Evolutionary conservation across 1,284 basidiomycete genomes (phyloP).

Genomic region (Rhodotorula sp.): DNA sequence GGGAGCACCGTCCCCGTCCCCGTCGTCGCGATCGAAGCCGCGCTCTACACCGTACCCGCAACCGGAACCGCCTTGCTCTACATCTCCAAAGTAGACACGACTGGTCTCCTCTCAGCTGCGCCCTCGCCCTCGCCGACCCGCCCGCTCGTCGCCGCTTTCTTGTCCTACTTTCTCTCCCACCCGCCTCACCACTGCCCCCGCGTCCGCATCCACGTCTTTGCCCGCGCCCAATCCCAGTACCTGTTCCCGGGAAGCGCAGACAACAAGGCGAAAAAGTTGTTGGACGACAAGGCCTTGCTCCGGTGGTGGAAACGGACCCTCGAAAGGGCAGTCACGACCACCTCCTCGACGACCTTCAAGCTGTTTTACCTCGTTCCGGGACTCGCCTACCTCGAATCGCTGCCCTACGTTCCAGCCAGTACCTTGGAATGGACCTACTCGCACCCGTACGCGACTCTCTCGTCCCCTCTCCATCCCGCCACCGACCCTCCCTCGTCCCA

Average conservation of each 20-base stretch:
- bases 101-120: constrained; percentile 60
- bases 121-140: constrained; percentile 56
- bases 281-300: constrained; percentile 77
- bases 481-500: constrained; percentile 36
- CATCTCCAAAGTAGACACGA: constrained; percentile 90
- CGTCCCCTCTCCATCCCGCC: constrained; percentile 58
- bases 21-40: constrained; percentile 76
- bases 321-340: constrained; percentile 53
- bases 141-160: constrained; percentile 64
- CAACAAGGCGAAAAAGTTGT: constrained; percentile 67
- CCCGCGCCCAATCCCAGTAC: constrained; percentile 85
- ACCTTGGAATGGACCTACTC: constrained; percentile 66
- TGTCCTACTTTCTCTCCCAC: constrained; percentile 66
- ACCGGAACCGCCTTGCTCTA: constrained; percentile 76
- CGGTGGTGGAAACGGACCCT: constrained; percentile 87
- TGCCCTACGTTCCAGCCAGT: constrained; percentile 54
- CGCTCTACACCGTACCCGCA: constrained; percentile 70
- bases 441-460: constrained; percentile 66
- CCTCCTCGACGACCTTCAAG: neutral
- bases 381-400: constrained; percentile 66
- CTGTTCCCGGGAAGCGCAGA: constrained; percentile 88
- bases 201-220: constrained; percentile 84
- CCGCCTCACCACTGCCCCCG: constrained; percentile 62
- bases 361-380: constrained; percentile 71
- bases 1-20: constrained; percentile 52